These are phyloP conservation scores for Paramecium octaurelia DNA, from an alignment of 73 alveolate genomes.

Conservation along the genomic window DNA sequence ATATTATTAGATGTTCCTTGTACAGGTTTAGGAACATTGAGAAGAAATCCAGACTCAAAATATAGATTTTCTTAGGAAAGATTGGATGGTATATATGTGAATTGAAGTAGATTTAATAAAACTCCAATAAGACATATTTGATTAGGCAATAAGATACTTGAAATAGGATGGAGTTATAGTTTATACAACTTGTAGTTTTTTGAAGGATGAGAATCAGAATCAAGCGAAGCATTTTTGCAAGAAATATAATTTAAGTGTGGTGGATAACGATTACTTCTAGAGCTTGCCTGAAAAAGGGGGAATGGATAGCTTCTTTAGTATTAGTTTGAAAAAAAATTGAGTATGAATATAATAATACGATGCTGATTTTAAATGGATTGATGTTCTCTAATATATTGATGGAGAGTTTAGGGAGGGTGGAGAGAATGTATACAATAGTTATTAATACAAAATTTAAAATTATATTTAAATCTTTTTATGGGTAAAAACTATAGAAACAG, in stretches of 20 bases:
- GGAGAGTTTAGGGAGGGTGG: background rate
- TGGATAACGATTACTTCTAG: constrained; percentile 68
- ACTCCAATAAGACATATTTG: constrained; percentile 67
- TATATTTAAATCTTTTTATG: constrained; percentile 29
- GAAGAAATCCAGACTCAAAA: constrained; percentile 87
- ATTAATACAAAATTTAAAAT: background rate
- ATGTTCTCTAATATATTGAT: background rate
- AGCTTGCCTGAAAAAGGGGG: constrained; percentile 74
- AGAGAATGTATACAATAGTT: background rate
- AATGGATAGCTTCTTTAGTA: constrained; percentile 86
- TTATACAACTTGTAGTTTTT: constrained; percentile 74
- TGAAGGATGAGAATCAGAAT: constrained; percentile 73
- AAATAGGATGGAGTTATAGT: constrained; percentile 72
- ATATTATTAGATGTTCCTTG: constrained; percentile 85
- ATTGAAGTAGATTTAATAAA: constrained; percentile 42
- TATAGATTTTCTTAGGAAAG: constrained; percentile 72
- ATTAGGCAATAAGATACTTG: constrained; percentile 67
- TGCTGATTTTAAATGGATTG: background rate
- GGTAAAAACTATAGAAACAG: constrained; percentile 47
- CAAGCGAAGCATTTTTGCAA: constrained; percentile 70
- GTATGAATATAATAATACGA: background rate
- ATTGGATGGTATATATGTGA: constrained; percentile 38
- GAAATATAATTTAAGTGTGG: constrained; percentile 72
- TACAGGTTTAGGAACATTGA: constrained; percentile 77
- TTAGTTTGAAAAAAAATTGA: constrained; percentile 60